Evolutionary conservation across 1,284 basidiomycete species (phyloP).

Genomic region (Laetiporus sulphureus): DNA sequence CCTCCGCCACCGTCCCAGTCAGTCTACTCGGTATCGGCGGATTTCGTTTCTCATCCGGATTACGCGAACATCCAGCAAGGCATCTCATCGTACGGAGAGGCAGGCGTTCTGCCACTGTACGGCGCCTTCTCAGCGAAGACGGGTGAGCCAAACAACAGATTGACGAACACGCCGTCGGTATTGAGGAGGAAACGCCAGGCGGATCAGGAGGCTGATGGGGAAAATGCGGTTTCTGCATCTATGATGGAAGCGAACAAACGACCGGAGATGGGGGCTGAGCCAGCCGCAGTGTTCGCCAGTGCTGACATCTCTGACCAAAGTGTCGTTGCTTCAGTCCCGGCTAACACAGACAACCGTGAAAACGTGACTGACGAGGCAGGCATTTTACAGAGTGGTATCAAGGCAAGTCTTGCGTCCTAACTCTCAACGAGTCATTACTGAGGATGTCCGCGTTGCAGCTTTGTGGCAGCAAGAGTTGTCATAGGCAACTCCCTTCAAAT

Average conservation of each 20-base stretch:
- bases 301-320: too few species aligned
- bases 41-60: constrained; percentile 7
- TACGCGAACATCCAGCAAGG: constrained; percentile 6
- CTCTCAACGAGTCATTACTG: too few species aligned
- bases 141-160: constrained; percentile 9
- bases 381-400: too few species aligned
- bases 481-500: constrained; percentile 25
- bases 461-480: too few species aligned
- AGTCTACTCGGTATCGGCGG: constrained; percentile 5
- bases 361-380: too few species aligned
- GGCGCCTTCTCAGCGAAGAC: constrained; percentile 16
- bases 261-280: not conserved
- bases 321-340: too few species aligned
- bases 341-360: too few species aligned
- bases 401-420: too few species aligned
- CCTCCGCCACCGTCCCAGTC: constrained; percentile 3
- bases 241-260: not conserved
- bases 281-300: too few species aligned
- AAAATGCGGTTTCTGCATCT: not conserved
- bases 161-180: not conserved
- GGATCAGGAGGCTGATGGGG: not conserved
- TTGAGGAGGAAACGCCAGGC: constrained; percentile 1
- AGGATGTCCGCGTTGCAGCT: too few species aligned
- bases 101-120: constrained; percentile 5
- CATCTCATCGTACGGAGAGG: not conserved